A percentile compares a stretch with the other conserved stretches of the same genome.
Conservation (phyloP, 805 yeast genomes). For the Metschnikowia bowlesiae region DNA sequence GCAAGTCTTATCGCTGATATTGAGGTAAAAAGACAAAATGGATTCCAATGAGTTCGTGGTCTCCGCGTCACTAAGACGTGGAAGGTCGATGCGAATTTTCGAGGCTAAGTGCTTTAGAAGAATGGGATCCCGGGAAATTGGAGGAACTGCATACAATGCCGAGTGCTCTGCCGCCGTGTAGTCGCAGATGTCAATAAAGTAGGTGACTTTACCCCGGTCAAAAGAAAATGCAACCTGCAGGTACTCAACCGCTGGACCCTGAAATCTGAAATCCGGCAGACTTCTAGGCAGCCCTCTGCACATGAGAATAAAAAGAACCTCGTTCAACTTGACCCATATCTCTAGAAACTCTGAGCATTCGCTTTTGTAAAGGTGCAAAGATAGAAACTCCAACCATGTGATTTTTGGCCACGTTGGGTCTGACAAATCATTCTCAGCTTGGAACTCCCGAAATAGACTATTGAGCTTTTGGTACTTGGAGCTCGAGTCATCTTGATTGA, state of each 20-base stretch:
- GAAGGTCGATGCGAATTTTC: not conserved
- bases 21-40: slow-evolving; percentile 20
- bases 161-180: slow-evolving; percentile 32
- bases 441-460: slow-evolving; percentile 25
- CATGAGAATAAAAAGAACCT: slow-evolving; percentile 20
- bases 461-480: slow-evolving; percentile 20
- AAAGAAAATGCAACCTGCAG: not conserved
- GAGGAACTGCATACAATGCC: slow-evolving; percentile 21
- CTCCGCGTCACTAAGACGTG: not conserved
- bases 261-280: not conserved
- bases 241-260: not conserved
- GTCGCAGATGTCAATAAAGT: slow-evolving; percentile 23
- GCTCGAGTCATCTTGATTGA: slow-evolving; percentile 13
- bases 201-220: not conserved
- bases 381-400: slow-evolving; percentile 36
- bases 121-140: slow-evolving; percentile 18
- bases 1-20: slow-evolving; percentile 3
- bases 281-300: not conserved
- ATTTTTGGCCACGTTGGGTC: slow-evolving; percentile 34
- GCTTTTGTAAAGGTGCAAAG: slow-evolving; percentile 20
- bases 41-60: slow-evolving; percentile 10
- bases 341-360: slow-evolving; percentile 26
- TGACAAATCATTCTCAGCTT: slow-evolving; percentile 25
- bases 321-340: slow-evolving; percentile 32
- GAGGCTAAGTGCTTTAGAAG: slow-evolving; percentile 10